phyloP scores from a whole-genome alignment of 2,329 filamentous ascomycete species.

The Cladorrhinum sp. region DNA sequence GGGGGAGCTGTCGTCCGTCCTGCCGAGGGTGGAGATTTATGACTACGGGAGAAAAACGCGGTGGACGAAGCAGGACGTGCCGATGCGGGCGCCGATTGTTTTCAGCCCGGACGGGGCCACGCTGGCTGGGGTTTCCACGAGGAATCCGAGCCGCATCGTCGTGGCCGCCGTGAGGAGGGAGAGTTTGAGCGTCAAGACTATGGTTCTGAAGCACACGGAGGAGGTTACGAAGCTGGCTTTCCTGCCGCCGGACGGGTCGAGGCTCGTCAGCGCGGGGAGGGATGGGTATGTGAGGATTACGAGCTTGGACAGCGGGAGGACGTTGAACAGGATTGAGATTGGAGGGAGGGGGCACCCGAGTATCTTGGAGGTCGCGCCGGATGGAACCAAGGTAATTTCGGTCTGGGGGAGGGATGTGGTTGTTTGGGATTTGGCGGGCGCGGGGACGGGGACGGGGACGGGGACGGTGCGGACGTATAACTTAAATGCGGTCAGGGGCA shows the following conservation, averaged over 20 bases:
- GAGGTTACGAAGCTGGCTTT: slow-evolving; percentile 39
- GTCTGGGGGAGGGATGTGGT: slow-evolving; percentile 40
- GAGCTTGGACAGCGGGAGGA: slow-evolving; percentile 32
- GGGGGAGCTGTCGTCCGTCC: neutral
- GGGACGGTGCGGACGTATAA: slow-evolving; percentile 37
- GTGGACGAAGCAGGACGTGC: slow-evolving; percentile 12
- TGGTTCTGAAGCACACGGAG: slow-evolving; percentile 33
- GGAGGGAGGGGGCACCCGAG: slow-evolving; percentile 26
- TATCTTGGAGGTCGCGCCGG: slow-evolving; percentile 33
- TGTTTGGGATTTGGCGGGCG: slow-evolving; percentile 35
- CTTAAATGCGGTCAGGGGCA: slow-evolving; percentile 32
- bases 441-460: neutral
- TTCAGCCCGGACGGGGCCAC: slow-evolving; percentile 17
- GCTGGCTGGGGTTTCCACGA: slow-evolving; percentile 14
- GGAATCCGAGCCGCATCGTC: slow-evolving; percentile 15
- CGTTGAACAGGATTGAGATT: slow-evolving; percentile 38
- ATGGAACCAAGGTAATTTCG: slow-evolving; percentile 35
- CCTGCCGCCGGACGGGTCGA: slow-evolving; percentile 29
- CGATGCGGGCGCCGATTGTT: slow-evolving; percentile 19
- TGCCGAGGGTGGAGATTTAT: slow-evolving; percentile 15
- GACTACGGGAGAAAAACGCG: slow-evolving; percentile 7
- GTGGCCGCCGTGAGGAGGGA: neutral
- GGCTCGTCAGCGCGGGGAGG: slow-evolving; percentile 36
- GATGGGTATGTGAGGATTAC: slow-evolving; percentile 41
- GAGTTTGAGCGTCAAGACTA: neutral